A percentile compares a stretch with the other conserved stretches of the same genome.
phyloP scores from a whole-genome alignment of 2,329 filamentous ascomycete species.

The Colletotrichum endophyticum region DNA sequence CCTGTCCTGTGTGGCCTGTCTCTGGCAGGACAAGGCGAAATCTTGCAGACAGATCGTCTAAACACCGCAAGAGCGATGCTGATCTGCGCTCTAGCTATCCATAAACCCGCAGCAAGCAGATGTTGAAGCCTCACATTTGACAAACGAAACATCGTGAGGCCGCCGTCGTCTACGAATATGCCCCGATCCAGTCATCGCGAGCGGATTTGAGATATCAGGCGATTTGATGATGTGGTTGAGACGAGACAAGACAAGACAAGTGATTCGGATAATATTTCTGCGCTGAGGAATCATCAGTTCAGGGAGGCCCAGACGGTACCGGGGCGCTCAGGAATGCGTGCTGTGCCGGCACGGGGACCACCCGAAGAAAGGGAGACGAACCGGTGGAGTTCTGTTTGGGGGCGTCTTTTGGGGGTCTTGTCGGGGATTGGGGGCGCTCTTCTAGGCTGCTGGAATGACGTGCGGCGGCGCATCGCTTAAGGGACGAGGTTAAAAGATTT shows the following conservation, averaged over 20 bases:
- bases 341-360: not conserved
- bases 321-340: not conserved
- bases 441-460: not conserved
- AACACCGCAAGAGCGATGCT: not conserved
- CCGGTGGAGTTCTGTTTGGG: not conserved
- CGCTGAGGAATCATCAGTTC: not conserved
- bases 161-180: not conserved
- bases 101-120: not conserved
- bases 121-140: not conserved
- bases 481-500: not conserved
- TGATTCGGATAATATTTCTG: not conserved
- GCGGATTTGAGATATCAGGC: not conserved
- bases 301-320: not conserved
- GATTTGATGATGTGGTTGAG: not conserved
- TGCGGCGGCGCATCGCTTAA: not conserved
- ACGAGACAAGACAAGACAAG: not conserved
- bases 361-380: slow-evolving; percentile 4
- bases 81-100: not conserved
- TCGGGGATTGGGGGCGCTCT: not conserved
- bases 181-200: not conserved
- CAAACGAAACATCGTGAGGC: not conserved
- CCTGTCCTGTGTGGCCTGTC: not conserved
- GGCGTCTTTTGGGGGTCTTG: not conserved
- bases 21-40: not conserved
- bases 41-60: not conserved